Base-by-base conservation (phyloP, 2,329 filamentous ascomycete genomes). In the Pestalotiopsis sp. region DNA sequence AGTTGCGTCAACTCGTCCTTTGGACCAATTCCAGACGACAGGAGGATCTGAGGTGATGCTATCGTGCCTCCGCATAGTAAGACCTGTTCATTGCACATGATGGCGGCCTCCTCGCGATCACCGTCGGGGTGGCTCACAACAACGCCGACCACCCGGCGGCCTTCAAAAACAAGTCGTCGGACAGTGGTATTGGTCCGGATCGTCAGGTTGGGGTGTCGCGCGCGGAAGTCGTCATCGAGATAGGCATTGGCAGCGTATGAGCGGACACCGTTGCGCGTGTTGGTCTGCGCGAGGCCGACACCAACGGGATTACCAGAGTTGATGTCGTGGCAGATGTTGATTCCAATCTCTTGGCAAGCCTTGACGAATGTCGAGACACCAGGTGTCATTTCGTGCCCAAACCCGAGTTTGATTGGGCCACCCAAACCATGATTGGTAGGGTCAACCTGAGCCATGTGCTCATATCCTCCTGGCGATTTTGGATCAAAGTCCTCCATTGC, bases 201-300 rank as follows among this genome's bases (percentile, higher is more conserved):
- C 3, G 82, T 72, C 1, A 86, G 74, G 70, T 86, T 86, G 12
- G 3, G 45, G 3, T 74, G 61, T 60, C 84, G 75, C n/a, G 76
- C 68, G 58, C 73, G 75, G 45, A 49, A 49, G 67, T 81, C 73
- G 1, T 83, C 82, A 67, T 78, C 83, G 71, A 84, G 85, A 70
- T 84, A 86, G 6, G 83, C 82, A 17, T 82, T 76, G 4, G 82
- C 84, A 41, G 84, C 82, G 74, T 86, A 83, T 67, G 81, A 79
- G 13, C 84, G 79, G 12, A 82, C 75, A 69, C 80, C 76, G n/a
- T 75, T 73, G 2, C 74, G 73, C 1, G 74, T 69, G 68, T 85
- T 77, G n/a, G 84, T 68, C 0, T 82, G 86, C 71, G 77, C 78
- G 2, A 83, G 81, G 20, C 76, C 75, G 69, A 82, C 84, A 9